phyloP scores from a whole-genome alignment of 23 red algal species.

The Chondrus crispus region DNA sequence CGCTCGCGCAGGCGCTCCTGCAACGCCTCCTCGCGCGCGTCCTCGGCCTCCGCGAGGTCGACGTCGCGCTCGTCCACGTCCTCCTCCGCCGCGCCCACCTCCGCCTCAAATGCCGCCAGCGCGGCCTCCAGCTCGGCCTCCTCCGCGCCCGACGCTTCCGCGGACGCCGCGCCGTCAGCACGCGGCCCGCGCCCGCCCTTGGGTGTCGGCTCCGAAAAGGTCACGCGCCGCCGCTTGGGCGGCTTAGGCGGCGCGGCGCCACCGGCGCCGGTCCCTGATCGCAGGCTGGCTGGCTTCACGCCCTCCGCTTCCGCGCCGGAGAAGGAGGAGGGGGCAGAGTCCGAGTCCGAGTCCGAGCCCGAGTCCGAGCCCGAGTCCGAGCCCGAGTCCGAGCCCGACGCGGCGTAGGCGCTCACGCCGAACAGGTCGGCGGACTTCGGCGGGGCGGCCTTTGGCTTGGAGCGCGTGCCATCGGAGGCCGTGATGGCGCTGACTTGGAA shows the following conservation, averaged over 20 bases:
- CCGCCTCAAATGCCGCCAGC: slow-evolving; percentile 8
- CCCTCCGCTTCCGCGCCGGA: too few relatives aligned
- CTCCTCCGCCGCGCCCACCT: neutral
- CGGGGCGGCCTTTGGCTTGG: neutral
- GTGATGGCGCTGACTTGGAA: slow-evolving; percentile 8
- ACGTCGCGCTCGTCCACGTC: neutral
- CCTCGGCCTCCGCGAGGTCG: neutral
- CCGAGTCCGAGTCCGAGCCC: neutral
- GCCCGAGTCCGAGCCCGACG: neutral
- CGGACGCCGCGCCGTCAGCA: neutral
- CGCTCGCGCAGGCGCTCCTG: neutral
- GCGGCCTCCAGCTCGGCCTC: neutral
- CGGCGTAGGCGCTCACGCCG: neutral
- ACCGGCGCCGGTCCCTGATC: too few relatives aligned
- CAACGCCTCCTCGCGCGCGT: neutral
- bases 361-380: neutral
- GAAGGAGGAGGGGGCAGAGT: too few relatives aligned
- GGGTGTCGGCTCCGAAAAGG: too few relatives aligned
- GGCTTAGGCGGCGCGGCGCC: too few relatives aligned
- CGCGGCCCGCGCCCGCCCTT: neutral
- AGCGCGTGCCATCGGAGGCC: neutral
- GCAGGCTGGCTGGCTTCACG: too few relatives aligned
- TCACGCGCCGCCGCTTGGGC: neutral
- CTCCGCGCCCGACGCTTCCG: neutral
- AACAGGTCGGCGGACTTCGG: neutral